A percentile compares a stretch with the other conserved stretches of the same genome.
These are phyloP conservation scores for Hyaloscypha variabilis DNA, from an alignment of 495 filamentous ascomycete species.

Conservation along the genomic window DNA sequence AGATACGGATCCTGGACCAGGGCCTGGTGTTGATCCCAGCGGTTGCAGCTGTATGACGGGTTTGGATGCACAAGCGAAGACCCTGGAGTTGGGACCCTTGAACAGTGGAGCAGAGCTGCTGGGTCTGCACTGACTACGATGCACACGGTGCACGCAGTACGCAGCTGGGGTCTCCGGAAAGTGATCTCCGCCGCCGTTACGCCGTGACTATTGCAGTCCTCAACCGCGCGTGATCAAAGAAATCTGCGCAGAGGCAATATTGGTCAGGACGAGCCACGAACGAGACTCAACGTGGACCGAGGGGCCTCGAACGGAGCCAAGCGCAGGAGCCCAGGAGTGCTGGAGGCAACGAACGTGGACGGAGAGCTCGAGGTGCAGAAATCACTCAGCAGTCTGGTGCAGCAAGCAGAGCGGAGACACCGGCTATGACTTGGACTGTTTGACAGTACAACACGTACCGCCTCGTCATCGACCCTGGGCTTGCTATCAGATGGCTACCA, in stretches of 20 bases:
- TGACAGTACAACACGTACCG: background rate
- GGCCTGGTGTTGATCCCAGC: background rate
- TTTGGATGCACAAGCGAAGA: no score
- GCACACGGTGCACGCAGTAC: no score
- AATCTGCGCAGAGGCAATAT: background rate
- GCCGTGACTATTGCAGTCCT: background rate
- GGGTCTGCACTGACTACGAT: no score
- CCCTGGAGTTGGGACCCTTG: no score
- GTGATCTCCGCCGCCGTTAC: background rate
- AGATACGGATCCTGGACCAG: background rate
- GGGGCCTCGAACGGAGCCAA: background rate
- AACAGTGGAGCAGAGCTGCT: no score
- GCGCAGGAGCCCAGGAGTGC: background rate
- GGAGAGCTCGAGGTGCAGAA: background rate
- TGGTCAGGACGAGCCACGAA: background rate
- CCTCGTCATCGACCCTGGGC: background rate
- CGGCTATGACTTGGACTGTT: background rate
- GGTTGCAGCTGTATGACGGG: background rate
- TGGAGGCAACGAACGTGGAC: background rate
- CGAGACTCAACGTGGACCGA: background rate
- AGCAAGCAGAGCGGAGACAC: background rate
- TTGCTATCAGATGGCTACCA: background rate
- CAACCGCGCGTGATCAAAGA: background rate
- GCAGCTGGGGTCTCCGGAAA: no score
- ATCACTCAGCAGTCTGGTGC: background rate